Base-by-base conservation (phyloP, 2,329 filamentous ascomycete species). In the Colletotrichum melonis region DNA sequence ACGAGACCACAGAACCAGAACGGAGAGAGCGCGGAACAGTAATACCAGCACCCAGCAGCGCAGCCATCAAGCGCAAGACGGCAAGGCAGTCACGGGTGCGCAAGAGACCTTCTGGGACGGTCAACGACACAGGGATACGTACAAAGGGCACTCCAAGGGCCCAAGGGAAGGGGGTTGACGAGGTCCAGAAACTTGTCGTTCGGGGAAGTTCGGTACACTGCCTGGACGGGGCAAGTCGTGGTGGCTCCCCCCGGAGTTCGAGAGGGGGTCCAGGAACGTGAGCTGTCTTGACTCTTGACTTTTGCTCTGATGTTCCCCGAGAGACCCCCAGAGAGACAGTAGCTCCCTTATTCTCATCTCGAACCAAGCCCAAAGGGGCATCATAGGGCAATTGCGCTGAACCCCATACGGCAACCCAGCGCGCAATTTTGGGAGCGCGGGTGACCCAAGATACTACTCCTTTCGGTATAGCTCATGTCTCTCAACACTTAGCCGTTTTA, bases 191-290 rank as follows among this genome's bases (percentile, higher is more conserved):
- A 70, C 35, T 42, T 30, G 54, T 30, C 60, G 65, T 63, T 72
- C 57, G 69, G 69, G 69, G 65, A 69, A 68, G 65, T 30, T 72
- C 69, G 69, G 65, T 63, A 69, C 57, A 63, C 24, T 71, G 63
- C 58, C 63, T 71, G 26, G 46, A 54, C 63, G 30, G 56, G 55
- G 60, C 26, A 68, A 63, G 58, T 58, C 46, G 58, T 65, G 28
- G 49, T 65, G 63, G 63, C 60, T 55, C 49, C 63, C 62, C 46
- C 46, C 26, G 62, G 24, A 67, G 52, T 59, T 57, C 22, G 54
- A 30, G 24, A 12, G n/a, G 62, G 22, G 42, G 35, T 9, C 38
- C 49, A 65, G 63, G 63, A 56, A 65, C 63, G 62, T 38, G 28
- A 63, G 28, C 19, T 63, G 28, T 32, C 24, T 52, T 28, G 28